Conservation (phyloP, 202 grass and related monocot species). For the Dendrocalamus latiflorus region DNA sequence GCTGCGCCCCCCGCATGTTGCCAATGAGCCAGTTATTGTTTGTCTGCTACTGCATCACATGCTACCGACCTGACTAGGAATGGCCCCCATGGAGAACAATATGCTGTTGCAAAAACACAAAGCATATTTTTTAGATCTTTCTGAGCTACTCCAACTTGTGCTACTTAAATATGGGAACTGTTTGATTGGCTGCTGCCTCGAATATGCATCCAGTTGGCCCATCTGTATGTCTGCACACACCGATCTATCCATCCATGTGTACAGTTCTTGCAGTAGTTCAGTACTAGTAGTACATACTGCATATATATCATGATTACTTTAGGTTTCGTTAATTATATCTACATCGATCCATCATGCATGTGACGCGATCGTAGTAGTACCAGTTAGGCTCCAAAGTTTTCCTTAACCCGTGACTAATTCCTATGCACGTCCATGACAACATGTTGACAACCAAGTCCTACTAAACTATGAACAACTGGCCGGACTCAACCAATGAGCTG, state of each 20-base stretch:
- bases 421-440: neutral
- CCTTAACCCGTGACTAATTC: no score
- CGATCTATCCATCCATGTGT: neutral
- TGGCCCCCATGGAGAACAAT: neutral
- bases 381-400: no score
- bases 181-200: neutral
- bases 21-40: neutral
- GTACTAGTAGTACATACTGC: neutral
- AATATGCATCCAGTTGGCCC: constrained; percentile 9
- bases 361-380: no score
- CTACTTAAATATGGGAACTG: neutral
- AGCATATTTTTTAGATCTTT: neutral
- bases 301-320: neutral
- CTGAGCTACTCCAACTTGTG: neutral
- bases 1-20: neutral
- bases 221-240: neutral
- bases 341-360: no score
- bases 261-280: neutral
- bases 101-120: neutral
- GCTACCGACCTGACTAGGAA: constrained; percentile 18
- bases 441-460: constrained; percentile 23
- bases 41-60: neutral
- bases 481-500: neutral
- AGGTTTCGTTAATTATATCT: no score
- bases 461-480: constrained; percentile 4